Percentiles rank a stretch among this genome's conserved stretches.
Conservation (phyloP, 306 rosid genomes). For the Sophora flavescens region DNA sequence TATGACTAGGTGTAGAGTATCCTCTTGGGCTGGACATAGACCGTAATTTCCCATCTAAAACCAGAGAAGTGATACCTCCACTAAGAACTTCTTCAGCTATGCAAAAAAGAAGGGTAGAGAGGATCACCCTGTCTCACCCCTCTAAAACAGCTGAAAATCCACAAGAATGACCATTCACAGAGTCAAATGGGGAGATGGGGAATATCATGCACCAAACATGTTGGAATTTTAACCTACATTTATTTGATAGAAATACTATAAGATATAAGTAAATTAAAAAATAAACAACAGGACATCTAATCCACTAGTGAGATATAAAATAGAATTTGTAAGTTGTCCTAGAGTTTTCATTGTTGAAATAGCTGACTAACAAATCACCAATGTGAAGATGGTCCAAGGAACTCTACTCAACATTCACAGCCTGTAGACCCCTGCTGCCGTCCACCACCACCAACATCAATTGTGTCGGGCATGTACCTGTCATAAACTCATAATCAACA, state of each 20-base stretch:
- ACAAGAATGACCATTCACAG: too few species aligned
- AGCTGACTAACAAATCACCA: constrained; percentile 43
- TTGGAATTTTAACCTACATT: too few species aligned
- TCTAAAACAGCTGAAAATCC: too few species aligned
- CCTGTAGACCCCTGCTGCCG: constrained; percentile 88
- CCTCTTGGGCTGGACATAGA: too few species aligned
- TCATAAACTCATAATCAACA: constrained; percentile 43
- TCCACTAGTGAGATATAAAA: constrained; percentile 50
- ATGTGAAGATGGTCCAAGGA: constrained; percentile 30
- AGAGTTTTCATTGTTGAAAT: constrained; percentile 29
- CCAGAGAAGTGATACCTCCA: too few species aligned
- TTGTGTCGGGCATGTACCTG: constrained; percentile 89
- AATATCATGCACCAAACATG: too few species aligned
- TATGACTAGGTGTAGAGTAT: too few species aligned
- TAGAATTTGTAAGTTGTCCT: constrained; percentile 31
- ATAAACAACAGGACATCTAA: constrained; percentile 23
- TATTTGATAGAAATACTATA: background rate
- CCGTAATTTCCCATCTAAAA: too few species aligned
- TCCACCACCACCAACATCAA: constrained; percentile 77
- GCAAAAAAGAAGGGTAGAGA: too few species aligned
- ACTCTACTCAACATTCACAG: constrained; percentile 72
- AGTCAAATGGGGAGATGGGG: too few species aligned
- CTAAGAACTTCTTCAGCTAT: too few species aligned
- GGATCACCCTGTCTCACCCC: too few species aligned
- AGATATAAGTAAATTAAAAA: constrained; percentile 31